Conservation (phyloP, 805 yeast genomes). For the Jamesozyma jinghongensis region DNA sequence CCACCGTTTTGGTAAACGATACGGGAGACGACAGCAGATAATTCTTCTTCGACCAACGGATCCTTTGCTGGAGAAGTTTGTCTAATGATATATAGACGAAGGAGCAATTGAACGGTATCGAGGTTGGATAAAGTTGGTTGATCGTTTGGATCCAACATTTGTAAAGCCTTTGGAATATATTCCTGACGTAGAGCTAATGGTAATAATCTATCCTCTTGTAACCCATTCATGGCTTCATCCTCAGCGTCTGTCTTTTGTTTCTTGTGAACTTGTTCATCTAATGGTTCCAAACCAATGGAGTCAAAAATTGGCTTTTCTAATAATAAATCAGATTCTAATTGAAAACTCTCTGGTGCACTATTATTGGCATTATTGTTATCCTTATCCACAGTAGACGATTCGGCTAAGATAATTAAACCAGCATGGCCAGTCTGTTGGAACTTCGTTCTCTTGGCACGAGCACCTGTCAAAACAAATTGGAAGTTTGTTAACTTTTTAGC, state of each 20-base stretch:
- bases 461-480: slow-evolving; percentile 68
- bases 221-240: slow-evolving; percentile 11
- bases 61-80: slow-evolving; percentile 66
- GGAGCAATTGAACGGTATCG: slow-evolving; percentile 66
- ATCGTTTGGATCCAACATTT: slow-evolving; percentile 61
- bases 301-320: slow-evolving; percentile 70
- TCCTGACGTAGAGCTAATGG: slow-evolving; percentile 57
- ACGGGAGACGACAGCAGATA: slow-evolving; percentile 67
- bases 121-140: slow-evolving; percentile 66
- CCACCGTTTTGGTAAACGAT: slow-evolving; percentile 42
- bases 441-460: slow-evolving; percentile 79
- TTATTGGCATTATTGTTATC: slow-evolving; percentile 9
- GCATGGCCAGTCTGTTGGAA: slow-evolving; percentile 66
- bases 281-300: slow-evolving; percentile 41
- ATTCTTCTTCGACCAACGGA: slow-evolving; percentile 69
- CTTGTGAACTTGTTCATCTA: slow-evolving; percentile 34
- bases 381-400: slow-evolving; percentile 26
- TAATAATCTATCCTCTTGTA: slow-evolving; percentile 38
- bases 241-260: slow-evolving; percentile 22
- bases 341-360: slow-evolving; percentile 45
- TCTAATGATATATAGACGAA: slow-evolving; percentile 53
- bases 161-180: slow-evolving; percentile 49
- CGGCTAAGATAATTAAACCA: slow-evolving; percentile 68
- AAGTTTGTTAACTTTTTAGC: slow-evolving; percentile 54
- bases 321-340: slow-evolving; percentile 64